Evolutionary conservation across 1,284 basidiomycete species (phyloP).

Genomic region (Melampsora larici-populina): DNA sequence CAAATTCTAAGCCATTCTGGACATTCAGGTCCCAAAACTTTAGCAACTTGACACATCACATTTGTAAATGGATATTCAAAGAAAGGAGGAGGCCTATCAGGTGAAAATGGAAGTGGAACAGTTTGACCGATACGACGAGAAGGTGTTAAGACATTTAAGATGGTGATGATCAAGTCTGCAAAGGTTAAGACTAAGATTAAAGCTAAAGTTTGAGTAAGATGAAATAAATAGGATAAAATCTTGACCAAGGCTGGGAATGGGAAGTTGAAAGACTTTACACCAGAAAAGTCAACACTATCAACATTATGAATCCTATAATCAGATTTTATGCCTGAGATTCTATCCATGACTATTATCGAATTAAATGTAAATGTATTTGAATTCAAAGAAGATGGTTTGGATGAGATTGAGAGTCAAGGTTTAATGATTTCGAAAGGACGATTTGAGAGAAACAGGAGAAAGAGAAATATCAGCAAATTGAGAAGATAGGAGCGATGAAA

Average conservation of each 20-base stretch:
- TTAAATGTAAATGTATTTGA: too few relatives aligned
- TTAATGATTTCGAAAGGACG: too few relatives aligned
- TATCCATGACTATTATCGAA: too few relatives aligned
- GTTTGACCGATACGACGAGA: neutral
- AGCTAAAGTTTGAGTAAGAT: neutral
- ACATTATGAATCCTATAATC: too few relatives aligned
- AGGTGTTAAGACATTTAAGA: neutral
- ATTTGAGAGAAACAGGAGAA: too few relatives aligned
- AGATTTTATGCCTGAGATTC: too few relatives aligned
- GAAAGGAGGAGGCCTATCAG: constrained; percentile 41
- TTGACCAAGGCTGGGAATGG: neutral
- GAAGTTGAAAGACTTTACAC: neutral
- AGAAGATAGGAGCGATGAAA: too few relatives aligned
- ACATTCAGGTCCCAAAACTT: neutral
- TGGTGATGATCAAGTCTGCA: neutral
- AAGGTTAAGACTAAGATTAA: neutral
- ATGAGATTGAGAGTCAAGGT: too few relatives aligned
- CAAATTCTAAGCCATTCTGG: constrained; percentile 39
- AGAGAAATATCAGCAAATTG: too few relatives aligned
- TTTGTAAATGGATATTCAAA: constrained; percentile 38
- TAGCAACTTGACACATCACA: constrained; percentile 26
- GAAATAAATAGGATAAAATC: neutral
- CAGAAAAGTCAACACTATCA: too few relatives aligned
- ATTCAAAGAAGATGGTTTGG: too few relatives aligned
- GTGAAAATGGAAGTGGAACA: constrained; percentile 42